phyloP scores from a whole-genome alignment of 2,329 filamentous ascomycete genomes.

The Graphiopsis chlorocephala region DNA sequence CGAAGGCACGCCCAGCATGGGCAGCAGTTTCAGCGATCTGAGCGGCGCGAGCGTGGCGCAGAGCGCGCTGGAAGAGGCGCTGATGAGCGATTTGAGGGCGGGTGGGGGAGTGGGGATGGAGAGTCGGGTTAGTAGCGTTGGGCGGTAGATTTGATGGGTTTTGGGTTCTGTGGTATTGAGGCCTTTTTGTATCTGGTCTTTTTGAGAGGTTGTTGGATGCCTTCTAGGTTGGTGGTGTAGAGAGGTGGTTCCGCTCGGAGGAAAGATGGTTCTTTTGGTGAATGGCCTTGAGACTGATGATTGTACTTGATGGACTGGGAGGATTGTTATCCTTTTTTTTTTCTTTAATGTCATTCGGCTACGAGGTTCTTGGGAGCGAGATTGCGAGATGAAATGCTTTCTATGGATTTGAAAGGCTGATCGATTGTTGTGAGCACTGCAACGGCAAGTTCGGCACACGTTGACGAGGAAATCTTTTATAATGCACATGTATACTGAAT shows the following conservation, averaged over 20 bases:
- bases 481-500: background rate
- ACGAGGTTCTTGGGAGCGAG: too few species aligned
- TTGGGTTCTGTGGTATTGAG: background rate
- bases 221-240: too few species aligned
- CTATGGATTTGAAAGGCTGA: too few species aligned
- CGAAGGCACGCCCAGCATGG: conserved; percentile 75
- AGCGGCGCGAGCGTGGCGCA: conserved; percentile 81
- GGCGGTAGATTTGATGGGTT: background rate
- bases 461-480: too few species aligned
- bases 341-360: too few species aligned
- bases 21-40: conserved; percentile 82
- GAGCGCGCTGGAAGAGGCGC: conserved; percentile 73
- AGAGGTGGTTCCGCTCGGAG: too few species aligned
- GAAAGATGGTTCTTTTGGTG: too few species aligned
- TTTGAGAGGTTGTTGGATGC: background rate
- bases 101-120: conserved; percentile 33
- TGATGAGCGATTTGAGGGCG: conserved; percentile 69
- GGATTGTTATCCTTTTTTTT: too few species aligned
- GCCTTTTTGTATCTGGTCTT: background rate
- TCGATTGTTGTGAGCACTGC: too few species aligned
- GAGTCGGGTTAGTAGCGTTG: conserved; percentile 58
- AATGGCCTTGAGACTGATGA: too few species aligned
- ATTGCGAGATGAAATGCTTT: too few species aligned
- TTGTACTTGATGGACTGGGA: background rate
- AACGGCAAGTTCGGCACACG: too few species aligned